Conservation (phyloP, 108 stramenopile species). For the Fragilariopsis cylindrus region DNA sequence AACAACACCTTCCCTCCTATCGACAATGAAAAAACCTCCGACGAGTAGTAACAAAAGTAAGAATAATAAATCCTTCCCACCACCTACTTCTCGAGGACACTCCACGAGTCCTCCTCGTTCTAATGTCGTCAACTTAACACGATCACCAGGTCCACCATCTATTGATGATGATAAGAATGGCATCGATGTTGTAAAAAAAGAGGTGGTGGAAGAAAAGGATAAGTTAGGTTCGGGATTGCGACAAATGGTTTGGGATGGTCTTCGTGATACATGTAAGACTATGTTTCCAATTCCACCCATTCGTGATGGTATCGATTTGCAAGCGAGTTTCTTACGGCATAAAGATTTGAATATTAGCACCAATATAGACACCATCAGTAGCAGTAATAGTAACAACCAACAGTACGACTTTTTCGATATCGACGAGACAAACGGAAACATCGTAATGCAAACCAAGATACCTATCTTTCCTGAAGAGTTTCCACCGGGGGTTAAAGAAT, state of each 20-base stretch:
- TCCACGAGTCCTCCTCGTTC: not conserved
- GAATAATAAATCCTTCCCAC: not conserved
- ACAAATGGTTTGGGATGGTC: slow-evolving; percentile 13
- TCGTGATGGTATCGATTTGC: slow-evolving; percentile 11
- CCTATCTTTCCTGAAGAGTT: slow-evolving; percentile 77
- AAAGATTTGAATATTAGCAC: slow-evolving; percentile 5
- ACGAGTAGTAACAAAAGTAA: not conserved
- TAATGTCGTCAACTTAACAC: not conserved
- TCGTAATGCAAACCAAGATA: slow-evolving; percentile 43
- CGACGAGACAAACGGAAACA: slow-evolving; percentile 39
- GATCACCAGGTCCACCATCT: not conserved
- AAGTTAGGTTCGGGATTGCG: slow-evolving; percentile 4
- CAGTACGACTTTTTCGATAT: slow-evolving; percentile 45
- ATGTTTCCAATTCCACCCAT: not conserved
- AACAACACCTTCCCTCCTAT: slow-evolving; percentile 2
- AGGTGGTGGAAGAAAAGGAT: not conserved
- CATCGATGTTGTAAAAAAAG: not conserved
- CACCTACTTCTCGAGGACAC: not conserved
- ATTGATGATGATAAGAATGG: not conserved
- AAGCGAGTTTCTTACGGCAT: slow-evolving; percentile 14
- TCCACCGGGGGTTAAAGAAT: slow-evolving; percentile 32
- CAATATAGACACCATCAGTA: slow-evolving; percentile 1
- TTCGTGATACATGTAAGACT: slow-evolving; percentile 5
- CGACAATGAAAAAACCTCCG: slow-evolving; percentile 11
- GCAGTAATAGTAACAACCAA: slow-evolving; percentile 3